phyloP scores from a whole-genome alignment of 164 flowering plant genomes.

The Malania oleifera region DNA sequence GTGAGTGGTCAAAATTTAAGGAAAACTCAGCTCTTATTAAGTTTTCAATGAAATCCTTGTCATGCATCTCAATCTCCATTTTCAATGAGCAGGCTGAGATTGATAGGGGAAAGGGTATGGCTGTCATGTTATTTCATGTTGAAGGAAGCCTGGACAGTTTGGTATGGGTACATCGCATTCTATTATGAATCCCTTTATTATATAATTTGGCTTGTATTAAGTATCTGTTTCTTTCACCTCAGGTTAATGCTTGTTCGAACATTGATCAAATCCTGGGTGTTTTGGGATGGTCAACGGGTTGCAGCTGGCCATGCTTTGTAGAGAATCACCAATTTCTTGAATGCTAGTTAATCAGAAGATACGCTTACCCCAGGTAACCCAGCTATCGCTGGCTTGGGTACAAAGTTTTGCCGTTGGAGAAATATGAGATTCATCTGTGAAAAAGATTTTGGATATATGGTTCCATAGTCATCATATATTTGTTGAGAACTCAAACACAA shows the following conservation, averaged over 20 bases:
- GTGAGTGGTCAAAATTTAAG: slow-evolving; percentile 41
- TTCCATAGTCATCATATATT: slow-evolving; percentile 13
- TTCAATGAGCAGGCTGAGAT: slow-evolving; percentile 64
- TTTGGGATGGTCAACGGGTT: slow-evolving; percentile 87
- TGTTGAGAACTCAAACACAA: slow-evolving; percentile 1
- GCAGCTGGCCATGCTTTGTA: slow-evolving; percentile 73
- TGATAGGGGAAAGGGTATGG: slow-evolving; percentile 72
- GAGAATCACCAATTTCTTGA: slow-evolving; percentile 36
- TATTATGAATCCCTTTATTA: background rate
- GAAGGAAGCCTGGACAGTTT: slow-evolving; percentile 65
- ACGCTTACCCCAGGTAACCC: background rate
- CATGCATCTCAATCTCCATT: background rate
- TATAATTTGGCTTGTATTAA: background rate
- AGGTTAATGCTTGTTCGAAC: slow-evolving; percentile 68
- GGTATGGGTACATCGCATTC: slow-evolving; percentile 32
- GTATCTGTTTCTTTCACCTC: slow-evolving; percentile 13
- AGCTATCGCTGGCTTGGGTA: slow-evolving; percentile 17
- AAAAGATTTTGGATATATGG: slow-evolving; percentile 15
- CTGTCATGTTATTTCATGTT: slow-evolving; percentile 79
- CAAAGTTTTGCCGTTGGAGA: slow-evolving; percentile 32
- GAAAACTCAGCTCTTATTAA: background rate
- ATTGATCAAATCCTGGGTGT: slow-evolving; percentile 75
- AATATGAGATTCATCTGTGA: slow-evolving; percentile 2
- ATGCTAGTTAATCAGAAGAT: slow-evolving; percentile 33
- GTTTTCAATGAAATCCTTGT: background rate